A percentile compares a stretch with the other conserved stretches of the same genome.
These are phyloP conservation scores for Xylaria intraflava DNA, from an alignment of 495 filamentous ascomycete species.

Conservation along the genomic window DNA sequence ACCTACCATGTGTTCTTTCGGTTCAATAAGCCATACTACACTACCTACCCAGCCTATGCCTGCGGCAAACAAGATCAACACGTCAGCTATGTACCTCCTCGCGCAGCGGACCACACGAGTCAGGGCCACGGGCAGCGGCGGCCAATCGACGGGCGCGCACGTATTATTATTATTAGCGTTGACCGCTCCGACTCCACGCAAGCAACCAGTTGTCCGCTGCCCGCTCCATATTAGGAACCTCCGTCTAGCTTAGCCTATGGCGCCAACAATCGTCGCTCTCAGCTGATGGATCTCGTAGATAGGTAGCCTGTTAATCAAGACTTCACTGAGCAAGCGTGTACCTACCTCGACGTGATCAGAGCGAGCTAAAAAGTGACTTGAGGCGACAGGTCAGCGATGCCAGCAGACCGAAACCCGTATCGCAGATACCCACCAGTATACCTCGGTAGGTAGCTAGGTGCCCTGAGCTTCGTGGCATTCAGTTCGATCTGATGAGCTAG, in stretches of 20 bases:
- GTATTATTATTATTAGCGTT: neutral
- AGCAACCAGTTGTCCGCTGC: neutral
- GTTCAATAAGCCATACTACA: too few species aligned
- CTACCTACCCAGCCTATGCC: too few species aligned
- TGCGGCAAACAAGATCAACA: neutral
- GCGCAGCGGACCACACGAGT: constrained; percentile 9
- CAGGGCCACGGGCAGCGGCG: neutral
- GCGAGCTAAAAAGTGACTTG: neutral
- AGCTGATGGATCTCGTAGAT: neutral
- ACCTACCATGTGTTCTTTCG: too few species aligned
- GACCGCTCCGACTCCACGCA: neutral
- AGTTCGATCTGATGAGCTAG: neutral
- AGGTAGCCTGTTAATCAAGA: neutral
- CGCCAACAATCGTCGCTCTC: neutral
- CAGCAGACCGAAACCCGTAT: too few species aligned
- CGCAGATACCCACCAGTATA: neutral
- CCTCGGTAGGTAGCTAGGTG: too few species aligned
- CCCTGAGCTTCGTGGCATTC: neutral
- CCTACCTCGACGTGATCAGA: neutral
- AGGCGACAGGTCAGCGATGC: too few species aligned
- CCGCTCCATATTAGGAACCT: neutral
- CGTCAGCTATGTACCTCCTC: constrained; percentile 4
- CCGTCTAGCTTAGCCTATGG: neutral
- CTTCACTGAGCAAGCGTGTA: too few species aligned
- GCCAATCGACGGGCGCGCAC: neutral